These are phyloP conservation scores for Grosmannia serpens DNA, from an alignment of 2,329 filamentous ascomycete genomes.

Conservation along the genomic window DNA sequence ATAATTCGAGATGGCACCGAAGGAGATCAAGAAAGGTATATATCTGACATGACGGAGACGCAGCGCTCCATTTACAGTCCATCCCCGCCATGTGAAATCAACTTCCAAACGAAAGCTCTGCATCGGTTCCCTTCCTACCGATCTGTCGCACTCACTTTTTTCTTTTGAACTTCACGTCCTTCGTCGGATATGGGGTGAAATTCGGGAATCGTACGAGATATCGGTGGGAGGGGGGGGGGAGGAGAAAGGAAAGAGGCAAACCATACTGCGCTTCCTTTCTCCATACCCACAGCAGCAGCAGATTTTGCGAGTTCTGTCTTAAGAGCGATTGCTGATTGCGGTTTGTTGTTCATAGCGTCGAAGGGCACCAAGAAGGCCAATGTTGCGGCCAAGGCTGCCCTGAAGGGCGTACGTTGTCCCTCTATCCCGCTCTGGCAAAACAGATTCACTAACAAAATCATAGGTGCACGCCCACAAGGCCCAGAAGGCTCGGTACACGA, in stretches of 20 bases:
- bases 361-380: slow-evolving; percentile 77
- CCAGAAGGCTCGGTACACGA: slow-evolving; percentile 83
- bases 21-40: slow-evolving; percentile 29
- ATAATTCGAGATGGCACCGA: slow-evolving; percentile 25
- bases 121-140: slow-evolving; percentile 1
- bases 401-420: slow-evolving; percentile 72
- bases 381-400: slow-evolving; percentile 87
- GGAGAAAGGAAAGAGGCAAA: not conserved
- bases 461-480: slow-evolving; percentile 62
- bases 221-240: not conserved
- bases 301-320: slow-evolving; percentile 60
- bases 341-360: slow-evolving; percentile 39
- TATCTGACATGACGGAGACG: slow-evolving; percentile 8
- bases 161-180: not conserved
- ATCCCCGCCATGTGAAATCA: slow-evolving; percentile 4
- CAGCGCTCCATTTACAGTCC: not conserved
- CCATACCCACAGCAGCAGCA: slow-evolving; percentile 50
- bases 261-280: slow-evolving; percentile 3
- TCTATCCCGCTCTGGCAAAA: not conserved
- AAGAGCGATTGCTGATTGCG: slow-evolving; percentile 63
- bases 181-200: not conserved
- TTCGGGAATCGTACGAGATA: not conserved
- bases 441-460: not conserved
- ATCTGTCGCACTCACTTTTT: not conserved
- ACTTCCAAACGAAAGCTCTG: slow-evolving; percentile 1